A percentile compares a stretch with the other conserved stretches of the same genome.
phyloP scores from a whole-genome alignment of 805 yeast species.

The Candida quercuum region DNA sequence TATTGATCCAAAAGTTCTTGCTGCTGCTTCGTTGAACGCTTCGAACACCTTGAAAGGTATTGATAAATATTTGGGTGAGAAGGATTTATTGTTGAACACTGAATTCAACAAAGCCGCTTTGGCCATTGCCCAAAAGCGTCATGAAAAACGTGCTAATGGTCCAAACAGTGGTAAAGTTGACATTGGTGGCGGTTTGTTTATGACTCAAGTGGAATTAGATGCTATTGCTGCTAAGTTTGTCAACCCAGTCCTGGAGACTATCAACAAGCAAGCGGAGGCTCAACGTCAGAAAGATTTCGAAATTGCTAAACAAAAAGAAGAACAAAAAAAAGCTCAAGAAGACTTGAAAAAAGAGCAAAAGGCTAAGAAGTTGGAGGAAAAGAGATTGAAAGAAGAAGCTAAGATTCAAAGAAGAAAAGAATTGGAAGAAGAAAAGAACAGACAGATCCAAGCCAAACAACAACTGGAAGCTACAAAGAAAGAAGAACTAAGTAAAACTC shows the following conservation, averaged over 20 bases:
- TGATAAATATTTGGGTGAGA: conserved; percentile 35
- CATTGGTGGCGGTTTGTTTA: conserved; percentile 83
- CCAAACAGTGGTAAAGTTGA: conserved; percentile 49
- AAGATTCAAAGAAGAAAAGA: conserved; percentile 36
- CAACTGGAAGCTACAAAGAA: conserved; percentile 33
- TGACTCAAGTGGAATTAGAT: conserved; percentile 72
- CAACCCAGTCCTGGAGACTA: conserved; percentile 74
- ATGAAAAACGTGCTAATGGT: conserved; percentile 44
- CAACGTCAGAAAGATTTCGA: conserved; percentile 58
- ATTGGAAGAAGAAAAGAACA: conserved; percentile 43
- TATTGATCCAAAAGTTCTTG: conserved; percentile 38
- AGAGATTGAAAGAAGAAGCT: conserved; percentile 31
- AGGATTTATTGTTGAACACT: conserved; percentile 38
- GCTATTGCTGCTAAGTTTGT: conserved; percentile 76
- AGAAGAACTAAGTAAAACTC: conserved; percentile 29
- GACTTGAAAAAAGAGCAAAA: conserved; percentile 36
- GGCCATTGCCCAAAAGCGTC: conserved; percentile 66
- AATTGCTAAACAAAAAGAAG: conserved; percentile 29
- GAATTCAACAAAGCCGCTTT: conserved; percentile 69
- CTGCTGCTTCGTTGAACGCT: conserved; percentile 49
- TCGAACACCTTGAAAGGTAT: conserved; percentile 32
- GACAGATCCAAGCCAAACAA: conserved; percentile 41
- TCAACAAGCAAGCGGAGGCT: conserved; percentile 60
- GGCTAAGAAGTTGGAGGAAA: conserved; percentile 33
- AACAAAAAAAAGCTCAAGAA: conserved; percentile 32